These are phyloP conservation scores for Magnolia officinalis DNA, from an alignment of 164 flowering plant genomes.

Conservation along the genomic window DNA sequence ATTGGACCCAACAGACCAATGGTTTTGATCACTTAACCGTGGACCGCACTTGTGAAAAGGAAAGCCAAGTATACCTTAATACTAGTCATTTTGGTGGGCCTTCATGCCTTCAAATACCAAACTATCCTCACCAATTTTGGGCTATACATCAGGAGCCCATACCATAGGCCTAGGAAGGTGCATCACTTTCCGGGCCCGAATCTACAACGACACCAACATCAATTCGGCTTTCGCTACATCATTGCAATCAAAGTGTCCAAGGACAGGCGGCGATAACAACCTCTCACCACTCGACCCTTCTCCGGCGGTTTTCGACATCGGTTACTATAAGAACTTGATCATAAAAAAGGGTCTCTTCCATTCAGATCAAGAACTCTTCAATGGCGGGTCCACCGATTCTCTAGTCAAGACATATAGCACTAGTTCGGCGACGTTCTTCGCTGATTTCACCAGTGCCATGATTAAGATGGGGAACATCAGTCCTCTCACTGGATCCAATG, in stretches of 20 bases:
- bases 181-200: slow-evolving; percentile 13
- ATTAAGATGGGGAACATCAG: slow-evolving; percentile 11
- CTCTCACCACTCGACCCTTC: slow-evolving; percentile 11
- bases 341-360: slow-evolving; percentile 14
- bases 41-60: too few species aligned
- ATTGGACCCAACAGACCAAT: too few species aligned
- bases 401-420: slow-evolving; percentile 8
- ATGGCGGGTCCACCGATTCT: slow-evolving; percentile 16
- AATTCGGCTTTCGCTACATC: slow-evolving; percentile 7
- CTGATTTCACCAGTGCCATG: slow-evolving; percentile 13
- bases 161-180: slow-evolving; percentile 20
- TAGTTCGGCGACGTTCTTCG: background rate
- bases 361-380: slow-evolving; percentile 14
- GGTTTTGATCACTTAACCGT: too few species aligned
- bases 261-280: slow-evolving; percentile 10
- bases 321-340: slow-evolving; percentile 15
- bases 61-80: too few species aligned
- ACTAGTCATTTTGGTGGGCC: background rate
- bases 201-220: slow-evolving; percentile 25
- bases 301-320: slow-evolving; percentile 6
- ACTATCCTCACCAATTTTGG: background rate
- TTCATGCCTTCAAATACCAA: background rate
- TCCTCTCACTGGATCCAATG: slow-evolving; percentile 13
- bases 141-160: slow-evolving; percentile 10
- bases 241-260: slow-evolving; percentile 13